These are phyloP conservation scores for Coniochaeta sp. DNA, from an alignment of 2,329 filamentous ascomycete genomes.

Conservation along the genomic window DNA sequence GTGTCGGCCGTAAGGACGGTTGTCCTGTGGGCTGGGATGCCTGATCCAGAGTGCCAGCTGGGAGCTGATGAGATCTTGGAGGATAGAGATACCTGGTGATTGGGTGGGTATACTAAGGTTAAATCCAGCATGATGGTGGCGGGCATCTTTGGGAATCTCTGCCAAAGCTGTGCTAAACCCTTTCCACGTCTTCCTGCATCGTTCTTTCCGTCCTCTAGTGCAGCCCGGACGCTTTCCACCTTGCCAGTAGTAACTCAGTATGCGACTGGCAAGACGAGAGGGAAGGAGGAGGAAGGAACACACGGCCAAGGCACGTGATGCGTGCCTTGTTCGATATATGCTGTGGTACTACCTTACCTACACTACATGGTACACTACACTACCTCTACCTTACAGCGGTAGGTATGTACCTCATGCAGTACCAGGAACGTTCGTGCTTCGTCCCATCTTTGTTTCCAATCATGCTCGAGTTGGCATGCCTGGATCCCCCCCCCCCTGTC, in stretches of 20 bases:
- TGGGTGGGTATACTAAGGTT: conserved; percentile 2
- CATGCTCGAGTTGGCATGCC: background rate
- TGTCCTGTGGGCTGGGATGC: background rate
- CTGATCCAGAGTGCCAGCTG: background rate
- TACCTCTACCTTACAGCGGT: too few relatives aligned
- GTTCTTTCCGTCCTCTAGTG: background rate
- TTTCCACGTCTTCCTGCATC: background rate
- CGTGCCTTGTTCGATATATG: background rate
- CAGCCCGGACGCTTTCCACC: background rate
- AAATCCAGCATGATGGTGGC: background rate
- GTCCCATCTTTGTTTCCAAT: background rate
- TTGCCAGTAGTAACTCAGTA: background rate
- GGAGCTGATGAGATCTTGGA: background rate
- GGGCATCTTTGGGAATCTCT: background rate
- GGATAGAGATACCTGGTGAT: background rate
- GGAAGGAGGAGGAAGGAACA: background rate
- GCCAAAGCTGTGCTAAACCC: background rate
- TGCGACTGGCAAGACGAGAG: too few relatives aligned
- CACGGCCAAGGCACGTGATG: background rate
- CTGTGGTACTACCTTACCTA: background rate
- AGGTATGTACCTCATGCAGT: too few relatives aligned
- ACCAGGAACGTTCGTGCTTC: background rate
- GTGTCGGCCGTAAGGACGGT: too few relatives aligned
- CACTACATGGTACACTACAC: too few relatives aligned
- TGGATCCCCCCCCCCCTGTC: background rate